A percentile compares a stretch with the other conserved stretches of the same genome.
Evolutionary conservation across 768 basidiomycete species (phyloP).

Genomic region (Mycena pura): DNA sequence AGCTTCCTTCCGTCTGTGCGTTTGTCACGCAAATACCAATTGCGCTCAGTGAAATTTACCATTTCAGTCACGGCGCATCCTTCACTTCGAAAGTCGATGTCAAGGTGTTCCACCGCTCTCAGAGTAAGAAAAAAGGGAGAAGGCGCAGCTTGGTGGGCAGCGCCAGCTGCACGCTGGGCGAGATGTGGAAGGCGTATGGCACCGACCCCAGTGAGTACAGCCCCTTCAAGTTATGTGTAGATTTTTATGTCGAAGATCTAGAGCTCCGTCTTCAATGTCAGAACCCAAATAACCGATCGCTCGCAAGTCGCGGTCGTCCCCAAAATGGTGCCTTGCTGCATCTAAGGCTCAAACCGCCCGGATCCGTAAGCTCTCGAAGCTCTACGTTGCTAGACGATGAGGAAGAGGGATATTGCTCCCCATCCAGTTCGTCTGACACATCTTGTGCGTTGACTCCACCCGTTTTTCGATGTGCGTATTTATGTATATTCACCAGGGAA

Average conservation of each 20-base stretch:
- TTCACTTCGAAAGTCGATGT: conserved; percentile 54
- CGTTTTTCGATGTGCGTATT: neutral
- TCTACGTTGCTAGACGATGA: conserved; percentile 2
- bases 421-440: conserved; percentile 8
- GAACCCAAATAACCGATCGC: conserved; percentile 36
- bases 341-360: conserved; percentile 22
- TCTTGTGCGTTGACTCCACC: conserved; percentile 25
- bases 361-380: conserved; percentile 17
- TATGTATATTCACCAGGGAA: neutral
- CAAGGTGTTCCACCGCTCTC: conserved; percentile 61
- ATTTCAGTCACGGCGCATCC: conserved; percentile 51
- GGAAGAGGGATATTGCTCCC: conserved; percentile 17
- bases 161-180: conserved; percentile 56
- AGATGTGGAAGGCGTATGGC: conserved; percentile 58
- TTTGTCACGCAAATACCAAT: conserved; percentile 1
- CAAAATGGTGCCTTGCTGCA: conserved; percentile 44
- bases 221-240: neutral
- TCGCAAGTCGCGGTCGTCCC: conserved; percentile 44
- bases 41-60: neutral
- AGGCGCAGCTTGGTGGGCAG: conserved; percentile 62
- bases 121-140: conserved; percentile 68
- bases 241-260: conserved; percentile 36
- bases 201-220: conserved; percentile 48
- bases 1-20: conserved; percentile 59
- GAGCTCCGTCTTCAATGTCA: conserved; percentile 56